A percentile compares a stretch with the other conserved stretches of the same genome.
Evolutionary conservation across 2,329 filamentous ascomycete species (phyloP).

Genomic region (Colletotrichum cereale): DNA sequence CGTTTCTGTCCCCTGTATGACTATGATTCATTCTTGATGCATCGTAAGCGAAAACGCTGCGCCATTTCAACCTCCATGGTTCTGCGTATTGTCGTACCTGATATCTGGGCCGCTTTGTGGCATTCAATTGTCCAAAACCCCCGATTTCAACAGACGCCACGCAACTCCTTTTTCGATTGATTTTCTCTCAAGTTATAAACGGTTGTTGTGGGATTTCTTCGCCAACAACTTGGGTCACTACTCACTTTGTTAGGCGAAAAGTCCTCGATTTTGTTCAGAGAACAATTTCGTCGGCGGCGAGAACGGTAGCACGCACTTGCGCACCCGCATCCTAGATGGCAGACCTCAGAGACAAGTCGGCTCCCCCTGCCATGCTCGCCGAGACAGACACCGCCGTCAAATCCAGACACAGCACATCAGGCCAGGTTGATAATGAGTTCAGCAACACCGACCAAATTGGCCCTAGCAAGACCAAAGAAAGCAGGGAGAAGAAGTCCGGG

Average conservation of each 20-base stretch:
- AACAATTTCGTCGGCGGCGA: background rate
- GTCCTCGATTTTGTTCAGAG: background rate
- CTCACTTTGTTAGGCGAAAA: background rate
- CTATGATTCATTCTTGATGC: background rate
- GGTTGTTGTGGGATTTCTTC: background rate
- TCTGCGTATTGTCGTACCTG: background rate
- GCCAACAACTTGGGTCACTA: background rate
- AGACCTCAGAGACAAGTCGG: background rate
- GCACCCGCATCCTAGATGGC: background rate
- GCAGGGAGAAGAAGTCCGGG: background rate
- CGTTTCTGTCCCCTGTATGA: background rate
- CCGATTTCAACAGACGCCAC: background rate
- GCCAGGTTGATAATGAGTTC: background rate
- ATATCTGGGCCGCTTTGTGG: background rate
- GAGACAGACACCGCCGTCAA: slow-evolving; percentile 3
- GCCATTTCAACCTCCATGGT: background rate
- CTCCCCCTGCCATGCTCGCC: background rate
- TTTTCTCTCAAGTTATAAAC: background rate
- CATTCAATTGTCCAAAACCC: background rate
- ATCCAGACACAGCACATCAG: background rate
- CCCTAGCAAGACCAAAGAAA: background rate
- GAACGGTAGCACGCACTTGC: background rate
- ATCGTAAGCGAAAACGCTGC: background rate
- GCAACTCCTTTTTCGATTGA: background rate
- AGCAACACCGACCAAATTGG: background rate